Evolutionary conservation across 2,329 filamentous ascomycete species (phyloP).

Genomic region (Paracoccidioides brasiliensis): DNA sequence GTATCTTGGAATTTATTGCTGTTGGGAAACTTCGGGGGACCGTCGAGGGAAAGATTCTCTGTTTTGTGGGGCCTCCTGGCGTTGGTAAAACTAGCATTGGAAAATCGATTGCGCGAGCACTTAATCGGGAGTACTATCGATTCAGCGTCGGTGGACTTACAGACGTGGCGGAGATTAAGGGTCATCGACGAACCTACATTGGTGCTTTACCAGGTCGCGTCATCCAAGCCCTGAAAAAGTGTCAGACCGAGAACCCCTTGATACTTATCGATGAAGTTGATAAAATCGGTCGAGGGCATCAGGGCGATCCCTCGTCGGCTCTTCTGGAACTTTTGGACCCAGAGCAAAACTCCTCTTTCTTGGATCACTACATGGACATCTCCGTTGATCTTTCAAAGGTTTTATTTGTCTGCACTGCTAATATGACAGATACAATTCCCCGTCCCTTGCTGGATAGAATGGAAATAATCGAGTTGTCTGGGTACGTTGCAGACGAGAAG

Average conservation of each 20-base stretch:
- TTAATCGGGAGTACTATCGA: conserved; percentile 94
- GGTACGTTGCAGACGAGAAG: conserved; percentile 96
- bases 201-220: conserved; percentile 90
- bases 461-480: conserved; percentile 93
- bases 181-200: conserved; percentile 89
- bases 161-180: conserved; percentile 98
- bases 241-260: conserved; percentile 93
- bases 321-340: conserved; percentile 88
- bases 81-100: conserved; percentile 98
- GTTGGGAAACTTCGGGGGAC: conserved; percentile 94
- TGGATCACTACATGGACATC: conserved; percentile 98
- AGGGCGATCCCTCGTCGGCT: conserved; percentile 90
- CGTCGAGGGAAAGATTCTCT: conserved; percentile 95
- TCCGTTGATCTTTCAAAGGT: conserved; percentile 96
- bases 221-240: conserved; percentile 97
- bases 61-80: conserved; percentile 91
- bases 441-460: conserved; percentile 87
- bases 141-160: conserved; percentile 96
- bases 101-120: conserved; percentile 87
- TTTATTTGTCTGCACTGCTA: conserved; percentile 95
- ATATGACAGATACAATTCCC: conserved; percentile 97
- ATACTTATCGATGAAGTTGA: conserved; percentile 96
- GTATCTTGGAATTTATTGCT: conserved; percentile 95
- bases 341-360: conserved; percentile 92
- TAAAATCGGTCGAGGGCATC: conserved; percentile 93